phyloP scores from a whole-genome alignment of 2,329 filamentous ascomycete species.

The Trichoderma sp. region DNA sequence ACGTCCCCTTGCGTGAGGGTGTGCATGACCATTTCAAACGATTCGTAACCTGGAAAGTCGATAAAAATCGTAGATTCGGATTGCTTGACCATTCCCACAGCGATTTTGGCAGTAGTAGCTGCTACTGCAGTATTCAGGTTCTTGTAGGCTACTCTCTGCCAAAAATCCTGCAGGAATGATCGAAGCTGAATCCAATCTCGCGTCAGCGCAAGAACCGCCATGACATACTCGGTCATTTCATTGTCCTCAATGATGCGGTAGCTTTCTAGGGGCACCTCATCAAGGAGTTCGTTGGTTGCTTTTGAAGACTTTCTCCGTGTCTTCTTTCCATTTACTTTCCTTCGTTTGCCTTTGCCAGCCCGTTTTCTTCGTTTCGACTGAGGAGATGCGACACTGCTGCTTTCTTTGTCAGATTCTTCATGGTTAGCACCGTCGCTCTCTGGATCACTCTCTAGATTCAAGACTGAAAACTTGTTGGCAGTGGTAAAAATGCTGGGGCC shows the following conservation, averaged over 20 bases:
- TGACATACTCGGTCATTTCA: slow-evolving; percentile 44
- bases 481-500: slow-evolving; percentile 23
- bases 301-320: neutral
- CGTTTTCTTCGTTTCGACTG: neutral
- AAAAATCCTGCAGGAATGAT: slow-evolving; percentile 41
- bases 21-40: slow-evolving; percentile 45
- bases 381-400: neutral
- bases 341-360: slow-evolving; percentile 11
- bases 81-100: slow-evolving; percentile 44
- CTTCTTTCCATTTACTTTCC: slow-evolving; percentile 26
- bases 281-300: slow-evolving; percentile 28
- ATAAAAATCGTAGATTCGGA: slow-evolving; percentile 42
- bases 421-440: slow-evolving; percentile 15
- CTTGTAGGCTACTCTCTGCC: slow-evolving; percentile 47
- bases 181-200: slow-evolving; percentile 43
- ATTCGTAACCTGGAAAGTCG: slow-evolving; percentile 49
- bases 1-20: slow-evolving; percentile 42
- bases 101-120: slow-evolving; percentile 43
- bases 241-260: slow-evolving; percentile 46
- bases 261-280: slow-evolving; percentile 46
- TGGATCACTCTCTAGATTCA: slow-evolving; percentile 17
- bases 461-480: slow-evolving; percentile 25
- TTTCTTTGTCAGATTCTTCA: neutral
- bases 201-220: slow-evolving; percentile 44
- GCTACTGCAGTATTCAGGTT: slow-evolving; percentile 49